Evolutionary conservation across 306 rosid species (phyloP), one percentile per base, ranked within the genome.

Genomic region (Urtica urens): DNA sequence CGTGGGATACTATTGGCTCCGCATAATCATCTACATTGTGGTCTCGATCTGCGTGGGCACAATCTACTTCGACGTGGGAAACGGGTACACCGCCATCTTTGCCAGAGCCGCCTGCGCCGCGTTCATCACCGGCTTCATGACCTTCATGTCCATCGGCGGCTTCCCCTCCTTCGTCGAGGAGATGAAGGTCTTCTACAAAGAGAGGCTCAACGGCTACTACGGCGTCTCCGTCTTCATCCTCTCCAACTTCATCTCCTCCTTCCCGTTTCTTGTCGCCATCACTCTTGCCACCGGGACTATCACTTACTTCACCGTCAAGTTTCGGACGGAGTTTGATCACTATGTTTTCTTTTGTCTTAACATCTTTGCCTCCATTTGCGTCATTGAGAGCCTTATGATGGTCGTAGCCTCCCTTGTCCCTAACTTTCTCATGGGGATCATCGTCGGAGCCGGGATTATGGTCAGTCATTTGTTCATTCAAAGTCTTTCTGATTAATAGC

Each of bases 81-180:
- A 71, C 3, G 59, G 95, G 71, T 90, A 90, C 62, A 69, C 85
- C 53, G 80, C 99, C 7, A 90, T 90, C 74, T 65, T 85, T n/a
- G 99, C 99, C 3, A 71, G 99, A 6, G 88, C 85, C 46, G 94
- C 99, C 18, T 90, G 99, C 30, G 95, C 92, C 44, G 99, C 75
- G n/a, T 90, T 90, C 44, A 72, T 90, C 35, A 79, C 94, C 14
- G 99, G 99, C 49, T 90, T 90, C 20, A 90, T 90, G 99, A 90
- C 99, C 57, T 90, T 90, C 63, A 90, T 90, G 99, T 81, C 99
- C 9, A 90, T 90, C 28, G 99, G 99, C 44, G 99, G 99, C 45
- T 90, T 90, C 71, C 99, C 99, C 28, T 90, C 95, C 4, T 90
- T 85, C 23, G 53, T 79, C 31, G 99, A 90, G 64, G 99, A 90